phyloP scores from a whole-genome alignment of 306 rosid genomes.

The Geum urbanum region DNA sequence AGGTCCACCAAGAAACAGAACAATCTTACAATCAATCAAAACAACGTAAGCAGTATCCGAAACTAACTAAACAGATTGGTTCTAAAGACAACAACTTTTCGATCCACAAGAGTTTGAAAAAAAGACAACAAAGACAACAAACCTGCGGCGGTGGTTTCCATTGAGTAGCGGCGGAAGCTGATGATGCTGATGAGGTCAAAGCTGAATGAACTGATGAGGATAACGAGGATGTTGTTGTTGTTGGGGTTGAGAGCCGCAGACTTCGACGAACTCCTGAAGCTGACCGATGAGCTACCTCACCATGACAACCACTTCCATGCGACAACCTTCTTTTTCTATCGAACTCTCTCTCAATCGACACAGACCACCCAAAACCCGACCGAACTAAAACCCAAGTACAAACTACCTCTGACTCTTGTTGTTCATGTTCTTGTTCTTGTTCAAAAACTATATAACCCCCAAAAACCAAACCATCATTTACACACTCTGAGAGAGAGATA shows the following conservation, averaged over 20 bases:
- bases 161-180: constrained; percentile 28
- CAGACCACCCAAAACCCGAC: not conserved
- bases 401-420: not conserved
- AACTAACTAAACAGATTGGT: too few relatives aligned
- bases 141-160: constrained; percentile 37
- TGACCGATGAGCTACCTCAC: constrained; percentile 82
- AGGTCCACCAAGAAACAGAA: too few relatives aligned
- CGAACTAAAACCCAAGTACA: not conserved
- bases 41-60: too few relatives aligned
- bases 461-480: not conserved
- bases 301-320: constrained; percentile 81
- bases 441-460: not conserved
- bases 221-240: constrained; percentile 19
- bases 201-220: constrained; percentile 1
- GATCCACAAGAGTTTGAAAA: too few relatives aligned
- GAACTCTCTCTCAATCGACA: not conserved
- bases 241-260: constrained; percentile 32
- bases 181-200: constrained; percentile 18
- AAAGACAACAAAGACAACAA: too few relatives aligned
- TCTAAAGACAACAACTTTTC: constrained; percentile 1
- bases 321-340: not conserved
- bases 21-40: too few relatives aligned
- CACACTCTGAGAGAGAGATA: too few relatives aligned
- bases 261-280: constrained; percentile 59
- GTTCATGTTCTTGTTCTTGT: too few relatives aligned